Evolutionary conservation across 345 rosid genomes (phyloP).

Genomic region (Eucalyptus marginata): DNA sequence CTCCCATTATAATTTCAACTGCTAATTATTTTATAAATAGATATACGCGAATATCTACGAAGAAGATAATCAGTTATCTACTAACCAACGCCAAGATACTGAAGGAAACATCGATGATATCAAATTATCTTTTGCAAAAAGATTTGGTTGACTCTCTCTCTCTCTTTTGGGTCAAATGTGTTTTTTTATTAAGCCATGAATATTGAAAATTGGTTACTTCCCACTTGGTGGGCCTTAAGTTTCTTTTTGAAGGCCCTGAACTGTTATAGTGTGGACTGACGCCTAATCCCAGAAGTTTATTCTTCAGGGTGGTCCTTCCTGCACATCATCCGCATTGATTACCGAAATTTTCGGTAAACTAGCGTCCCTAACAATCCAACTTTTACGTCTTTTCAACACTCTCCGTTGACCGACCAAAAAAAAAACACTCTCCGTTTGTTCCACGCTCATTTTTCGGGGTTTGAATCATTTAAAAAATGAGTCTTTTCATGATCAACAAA

Average conservation of each 20-base stretch:
- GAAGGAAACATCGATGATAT: neutral
- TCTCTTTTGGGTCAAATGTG: neutral
- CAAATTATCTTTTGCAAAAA: neutral
- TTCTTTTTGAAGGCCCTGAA: neutral
- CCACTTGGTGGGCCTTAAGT: neutral
- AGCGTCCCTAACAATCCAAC: neutral
- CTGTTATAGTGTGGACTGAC: neutral
- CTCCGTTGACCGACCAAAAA: neutral
- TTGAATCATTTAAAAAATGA: neutral
- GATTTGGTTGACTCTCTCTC: neutral
- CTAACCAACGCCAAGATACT: neutral
- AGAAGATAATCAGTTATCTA: neutral
- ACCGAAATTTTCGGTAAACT: neutral
- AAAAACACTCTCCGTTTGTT: neutral
- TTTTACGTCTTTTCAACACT: neutral
- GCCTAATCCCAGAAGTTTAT: neutral
- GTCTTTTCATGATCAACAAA: neutral
- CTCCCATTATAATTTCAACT: neutral
- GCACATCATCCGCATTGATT: neutral
- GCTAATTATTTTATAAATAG: neutral
- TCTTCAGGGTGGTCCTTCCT: neutral
- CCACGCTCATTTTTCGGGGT: neutral
- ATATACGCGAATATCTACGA: neutral
- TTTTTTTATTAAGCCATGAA: neutral
- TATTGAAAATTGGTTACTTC: neutral